phyloP scores from a whole-genome alignment of 495 filamentous ascomycete species.

The Aspergillus sclerotioniger region DNA sequence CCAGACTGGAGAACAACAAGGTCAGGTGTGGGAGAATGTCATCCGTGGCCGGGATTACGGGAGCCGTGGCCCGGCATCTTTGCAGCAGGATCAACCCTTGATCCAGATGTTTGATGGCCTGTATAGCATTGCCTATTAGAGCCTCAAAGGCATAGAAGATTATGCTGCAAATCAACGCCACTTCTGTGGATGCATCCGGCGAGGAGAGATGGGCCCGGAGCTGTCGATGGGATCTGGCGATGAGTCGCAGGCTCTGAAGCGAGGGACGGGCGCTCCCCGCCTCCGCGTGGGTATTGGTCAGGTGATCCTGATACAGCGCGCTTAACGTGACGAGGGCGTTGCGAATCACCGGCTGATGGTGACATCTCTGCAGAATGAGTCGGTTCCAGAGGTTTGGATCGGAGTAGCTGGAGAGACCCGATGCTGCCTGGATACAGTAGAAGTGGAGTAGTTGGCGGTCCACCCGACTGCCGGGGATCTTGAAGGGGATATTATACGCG shows the following conservation, averaged over 20 bases:
- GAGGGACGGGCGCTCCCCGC: neutral
- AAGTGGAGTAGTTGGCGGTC: conserved; percentile 41
- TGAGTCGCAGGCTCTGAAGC: conserved; percentile 13
- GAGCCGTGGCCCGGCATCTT: conserved; percentile 1
- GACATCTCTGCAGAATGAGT: conserved; percentile 36
- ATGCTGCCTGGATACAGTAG: conserved; percentile 30
- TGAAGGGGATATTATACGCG: conserved; percentile 34
- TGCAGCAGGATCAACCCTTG: conserved; percentile 24
- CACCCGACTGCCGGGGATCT: conserved; percentile 29
- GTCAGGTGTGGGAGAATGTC: conserved; percentile 20
- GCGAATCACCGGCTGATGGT: conserved; percentile 37
- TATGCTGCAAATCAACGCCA: conserved; percentile 31
- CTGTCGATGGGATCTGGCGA: conserved; percentile 24
- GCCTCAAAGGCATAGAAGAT: conserved; percentile 34
- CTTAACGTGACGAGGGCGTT: conserved; percentile 43
- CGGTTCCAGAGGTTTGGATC: conserved; percentile 40
- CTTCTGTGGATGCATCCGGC: conserved; percentile 19
- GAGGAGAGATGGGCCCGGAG: conserved; percentile 19
- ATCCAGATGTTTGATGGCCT: conserved; percentile 29
- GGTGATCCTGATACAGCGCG: conserved; percentile 19
- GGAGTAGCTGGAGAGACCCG: conserved; percentile 38
- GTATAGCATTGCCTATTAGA: conserved; percentile 22
- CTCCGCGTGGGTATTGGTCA: neutral
- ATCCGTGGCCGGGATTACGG: neutral
- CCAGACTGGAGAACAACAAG: conserved; percentile 22